Percentiles rank a stretch among this genome's conserved stretches.
Conservation (phyloP, 2,329 filamentous ascomycete genomes). For the Trichoderma harzianum region DNA sequence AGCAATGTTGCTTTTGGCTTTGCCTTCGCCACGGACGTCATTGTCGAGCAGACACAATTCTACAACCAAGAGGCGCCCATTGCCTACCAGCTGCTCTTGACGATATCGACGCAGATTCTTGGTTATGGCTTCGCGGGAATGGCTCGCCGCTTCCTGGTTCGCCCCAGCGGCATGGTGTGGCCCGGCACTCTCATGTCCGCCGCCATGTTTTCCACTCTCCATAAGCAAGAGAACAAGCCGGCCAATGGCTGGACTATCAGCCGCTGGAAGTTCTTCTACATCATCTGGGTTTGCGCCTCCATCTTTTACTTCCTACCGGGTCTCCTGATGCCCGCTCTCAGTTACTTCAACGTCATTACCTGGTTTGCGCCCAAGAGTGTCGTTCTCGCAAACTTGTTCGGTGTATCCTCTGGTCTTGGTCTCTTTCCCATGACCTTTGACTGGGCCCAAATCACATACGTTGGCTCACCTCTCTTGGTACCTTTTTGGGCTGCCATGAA, state of each 20-base stretch:
- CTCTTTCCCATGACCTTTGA: constrained; percentile 85
- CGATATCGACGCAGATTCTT: constrained; percentile 79
- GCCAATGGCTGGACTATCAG: constrained; percentile 81
- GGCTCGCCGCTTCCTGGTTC: constrained; percentile 75
- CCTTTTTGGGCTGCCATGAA: constrained; percentile 87
- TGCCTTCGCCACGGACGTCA: constrained; percentile 84
- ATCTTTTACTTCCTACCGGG: constrained; percentile 83
- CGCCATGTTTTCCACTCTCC: constrained; percentile 82
- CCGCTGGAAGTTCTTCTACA: constrained; percentile 79
- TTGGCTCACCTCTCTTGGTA: constrained; percentile 78
- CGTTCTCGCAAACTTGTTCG: constrained; percentile 82
- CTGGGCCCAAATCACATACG: constrained; percentile 87
- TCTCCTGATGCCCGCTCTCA: constrained; percentile 76
- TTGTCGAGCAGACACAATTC: constrained; percentile 85
- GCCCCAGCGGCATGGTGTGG: constrained; percentile 89
- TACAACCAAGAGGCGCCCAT: constrained; percentile 79
- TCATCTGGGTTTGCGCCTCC: constrained; percentile 68
- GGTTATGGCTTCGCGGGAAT: constrained; percentile 85
- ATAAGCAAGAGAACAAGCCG: constrained; percentile 77
- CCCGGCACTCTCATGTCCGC: constrained; percentile 84
- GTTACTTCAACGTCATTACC: constrained; percentile 84
- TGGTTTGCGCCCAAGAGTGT: constrained; percentile 86
- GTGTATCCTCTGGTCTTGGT: constrained; percentile 78
- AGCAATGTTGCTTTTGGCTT: constrained; percentile 89
- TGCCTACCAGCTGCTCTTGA: constrained; percentile 76